phyloP scores from a whole-genome alignment of 169 alveolate genomes.

The Plasmodium gonderi region DNA sequence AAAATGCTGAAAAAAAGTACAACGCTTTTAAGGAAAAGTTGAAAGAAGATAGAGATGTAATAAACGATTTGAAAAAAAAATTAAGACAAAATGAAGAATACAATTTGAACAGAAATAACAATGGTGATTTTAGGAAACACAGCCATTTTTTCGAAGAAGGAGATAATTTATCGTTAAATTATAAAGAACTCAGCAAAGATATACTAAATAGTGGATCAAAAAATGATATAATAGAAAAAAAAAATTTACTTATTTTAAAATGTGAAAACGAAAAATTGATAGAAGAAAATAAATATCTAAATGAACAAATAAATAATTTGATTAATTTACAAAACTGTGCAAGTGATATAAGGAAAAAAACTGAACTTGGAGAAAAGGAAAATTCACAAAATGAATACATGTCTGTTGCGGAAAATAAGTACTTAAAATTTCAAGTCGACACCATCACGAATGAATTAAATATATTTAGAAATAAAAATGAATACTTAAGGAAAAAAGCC shows the following conservation, averaged over 20 bases:
- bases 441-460: constrained; percentile 37
- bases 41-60: constrained; percentile 57
- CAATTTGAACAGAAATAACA: neutral
- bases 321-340: constrained; percentile 12
- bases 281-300: constrained; percentile 61
- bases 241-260: constrained; percentile 14
- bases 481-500: constrained; percentile 41
- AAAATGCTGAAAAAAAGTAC: constrained; percentile 48
- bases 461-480: constrained; percentile 62
- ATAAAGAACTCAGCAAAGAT: constrained; percentile 29
- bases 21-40: constrained; percentile 51
- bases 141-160: neutral
- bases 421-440: constrained; percentile 40
- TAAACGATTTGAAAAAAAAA: constrained; percentile 55
- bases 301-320: constrained; percentile 38
- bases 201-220: neutral
- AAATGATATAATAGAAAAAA: constrained; percentile 18
- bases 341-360: constrained; percentile 27
- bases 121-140: neutral
- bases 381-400: constrained; percentile 5
- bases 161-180: constrained; percentile 1
- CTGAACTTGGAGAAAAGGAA: neutral
- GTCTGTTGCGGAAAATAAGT: constrained; percentile 52
- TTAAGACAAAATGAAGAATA: constrained; percentile 55
- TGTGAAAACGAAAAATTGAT: constrained; percentile 56